Conservation (phyloP, 805 yeast species). For the Wickerhamomyces strasburgensis region DNA sequence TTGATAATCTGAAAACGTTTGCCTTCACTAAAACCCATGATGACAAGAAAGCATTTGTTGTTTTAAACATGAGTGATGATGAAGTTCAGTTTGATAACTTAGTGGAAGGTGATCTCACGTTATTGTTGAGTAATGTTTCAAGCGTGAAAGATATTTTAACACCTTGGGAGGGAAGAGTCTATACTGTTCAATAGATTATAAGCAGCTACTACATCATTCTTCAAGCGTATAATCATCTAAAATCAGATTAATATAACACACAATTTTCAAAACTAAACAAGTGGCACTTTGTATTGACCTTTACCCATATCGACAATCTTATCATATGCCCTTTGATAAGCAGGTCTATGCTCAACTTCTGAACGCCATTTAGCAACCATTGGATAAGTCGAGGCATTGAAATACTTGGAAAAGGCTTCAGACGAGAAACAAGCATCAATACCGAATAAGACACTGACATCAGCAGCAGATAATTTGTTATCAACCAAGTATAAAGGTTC, state of each 20-base stretch:
- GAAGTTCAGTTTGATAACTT: conserved; percentile 28
- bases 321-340: conserved; percentile 2
- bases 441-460: conserved; percentile 43
- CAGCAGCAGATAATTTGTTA: conserved; percentile 46
- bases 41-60: conserved; percentile 32
- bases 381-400: conserved; percentile 2
- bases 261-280: too few relatives aligned
- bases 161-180: conserved; percentile 44
- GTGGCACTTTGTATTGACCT: too few relatives aligned
- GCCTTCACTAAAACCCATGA: conserved; percentile 35
- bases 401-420: conserved; percentile 1
- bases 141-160: conserved; percentile 27
- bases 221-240: too few relatives aligned
- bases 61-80: conserved; percentile 38
- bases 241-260: too few relatives aligned
- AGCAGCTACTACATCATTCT: too few relatives aligned
- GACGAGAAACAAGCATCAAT: conserved; percentile 23
- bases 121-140: conserved; percentile 31
- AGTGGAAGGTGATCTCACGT: conserved; percentile 23
- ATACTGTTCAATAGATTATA: too few relatives aligned
- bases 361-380: not conserved
- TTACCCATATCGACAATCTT: conserved; percentile 1
- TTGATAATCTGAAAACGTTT: conserved; percentile 37
- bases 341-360: conserved; percentile 4
- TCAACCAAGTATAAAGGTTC: conserved; percentile 38